A percentile compares a stretch with the other conserved stretches of the same genome.
These are phyloP conservation scores for Saccharomyces pastorianus DNA, from an alignment of 1,139 yeast species.

Conservation along the genomic window DNA sequence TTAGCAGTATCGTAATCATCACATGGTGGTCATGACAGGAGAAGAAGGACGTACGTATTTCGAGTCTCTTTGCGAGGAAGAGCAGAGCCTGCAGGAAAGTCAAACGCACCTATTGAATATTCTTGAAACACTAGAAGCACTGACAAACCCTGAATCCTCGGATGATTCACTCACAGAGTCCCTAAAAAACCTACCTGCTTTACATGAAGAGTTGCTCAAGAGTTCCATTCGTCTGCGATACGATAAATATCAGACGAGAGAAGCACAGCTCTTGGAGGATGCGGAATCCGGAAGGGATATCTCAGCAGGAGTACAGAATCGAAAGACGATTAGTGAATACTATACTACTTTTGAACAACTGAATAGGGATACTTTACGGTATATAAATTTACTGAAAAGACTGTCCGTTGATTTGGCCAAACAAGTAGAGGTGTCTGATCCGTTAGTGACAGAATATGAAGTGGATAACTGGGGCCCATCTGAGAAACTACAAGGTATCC, in stretches of 20 bases:
- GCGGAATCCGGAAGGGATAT: conserved; percentile 1
- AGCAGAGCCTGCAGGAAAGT: conserved; percentile 18
- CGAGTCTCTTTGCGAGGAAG: conserved; percentile 26
- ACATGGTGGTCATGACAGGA: neutral
- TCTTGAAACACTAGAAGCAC: conserved; percentile 11
- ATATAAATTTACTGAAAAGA: conserved; percentile 21
- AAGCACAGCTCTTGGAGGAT: conserved; percentile 12
- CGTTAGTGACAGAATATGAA: conserved; percentile 14
- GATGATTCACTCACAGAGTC: conserved; percentile 12
- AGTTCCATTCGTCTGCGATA: conserved; percentile 17
- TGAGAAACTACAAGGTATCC: conserved; percentile 13
- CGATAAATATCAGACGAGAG: conserved; percentile 17
- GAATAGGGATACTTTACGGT: conserved; percentile 18
- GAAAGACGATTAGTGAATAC: conserved; percentile 11
- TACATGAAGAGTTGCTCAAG: conserved; percentile 9
- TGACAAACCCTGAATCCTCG: conserved; percentile 12
- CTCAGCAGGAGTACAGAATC: conserved; percentile 4
- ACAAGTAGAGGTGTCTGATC: conserved; percentile 22
- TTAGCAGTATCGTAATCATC: neutral
- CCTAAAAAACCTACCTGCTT: conserved; percentile 9
- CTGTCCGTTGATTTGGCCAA: conserved; percentile 24
- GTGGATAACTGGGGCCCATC: conserved; percentile 24
- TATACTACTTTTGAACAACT: conserved; percentile 13
- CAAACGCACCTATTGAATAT: conserved; percentile 14
- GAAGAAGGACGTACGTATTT: conserved; percentile 10